Evolutionary conservation across 305 asterid genomes (phyloP), one percentile per base, ranked within the genome.

Genomic region (Andrographis paniculata): DNA sequence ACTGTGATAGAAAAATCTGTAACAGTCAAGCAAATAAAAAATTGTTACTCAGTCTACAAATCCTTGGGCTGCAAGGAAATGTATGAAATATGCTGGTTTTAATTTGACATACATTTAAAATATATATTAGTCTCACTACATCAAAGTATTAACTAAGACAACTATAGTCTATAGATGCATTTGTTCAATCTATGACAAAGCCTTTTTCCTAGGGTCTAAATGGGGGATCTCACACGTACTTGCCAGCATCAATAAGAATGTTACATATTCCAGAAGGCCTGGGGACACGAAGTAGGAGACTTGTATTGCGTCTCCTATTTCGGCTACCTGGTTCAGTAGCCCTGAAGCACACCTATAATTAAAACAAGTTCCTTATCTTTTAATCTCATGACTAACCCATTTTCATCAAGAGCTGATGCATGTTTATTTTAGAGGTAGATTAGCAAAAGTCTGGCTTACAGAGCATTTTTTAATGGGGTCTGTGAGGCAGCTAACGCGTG

Each of bases 1-100:
- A 72, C 99, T 91, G 28, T 91, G 99, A 80, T 91, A 91, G 81
- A 91, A 86, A 69, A 91, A 91, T 82, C 99, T 91, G 89, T 75
- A 80, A 39, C 23, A 41, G 16, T 33, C 38, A 33, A 33, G 38
- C 30, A 24, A 50, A 36, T 42, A 30, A 45, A 45, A 6, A 17
- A 17, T 14, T 23, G 27, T 17, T 1, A 15, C 6, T 42, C 0
- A 2, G 9, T 40, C 45, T 11, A n/a, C 45, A 40, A 40, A 11
- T 3, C 1, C 14, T n/a, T 6, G 45, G 4, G 30, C 30, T 24
- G 30, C 30, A 24, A 3, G 8, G 4, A 24, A 24, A 24, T 24
- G 30, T 3, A 24, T 24, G 30, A 24, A 24, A n/a, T n/a, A n/a
- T n/a, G n/a, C n/a, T n/a, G n/a, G n/a, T n/a, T n/a, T n/a, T n/a